Evolutionary conservation across 1,284 basidiomycete species (phyloP).

Genomic region (Irpex sp.): DNA sequence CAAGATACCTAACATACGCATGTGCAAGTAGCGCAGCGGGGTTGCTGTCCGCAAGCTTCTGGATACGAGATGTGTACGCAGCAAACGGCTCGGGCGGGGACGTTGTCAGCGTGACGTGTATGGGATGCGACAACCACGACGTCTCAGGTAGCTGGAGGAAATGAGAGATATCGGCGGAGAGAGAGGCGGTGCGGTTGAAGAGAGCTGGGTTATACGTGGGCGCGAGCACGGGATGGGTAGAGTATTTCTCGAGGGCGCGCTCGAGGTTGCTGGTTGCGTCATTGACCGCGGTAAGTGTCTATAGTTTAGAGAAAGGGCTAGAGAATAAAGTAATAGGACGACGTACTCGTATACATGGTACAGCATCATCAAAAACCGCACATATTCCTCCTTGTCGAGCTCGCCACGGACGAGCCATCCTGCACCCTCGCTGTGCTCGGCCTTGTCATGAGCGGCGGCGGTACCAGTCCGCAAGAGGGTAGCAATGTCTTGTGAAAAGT

Average conservation of each 20-base stretch:
- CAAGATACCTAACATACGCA: constrained; percentile 83
- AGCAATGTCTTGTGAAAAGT: constrained; percentile 14
- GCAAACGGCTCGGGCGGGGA: constrained; percentile 48
- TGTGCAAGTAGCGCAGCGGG: constrained; percentile 68
- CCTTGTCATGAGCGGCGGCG: constrained; percentile 48
- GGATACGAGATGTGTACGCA: constrained; percentile 50
- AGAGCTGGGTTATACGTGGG: constrained; percentile 72
- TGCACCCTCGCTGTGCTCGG: constrained; percentile 59
- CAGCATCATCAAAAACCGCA: constrained; percentile 71
- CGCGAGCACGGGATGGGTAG: constrained; percentile 57
- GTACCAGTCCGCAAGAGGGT: constrained; percentile 13
- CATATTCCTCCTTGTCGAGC: constrained; percentile 63
- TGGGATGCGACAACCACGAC: constrained; percentile 53
- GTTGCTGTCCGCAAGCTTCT: constrained; percentile 42
- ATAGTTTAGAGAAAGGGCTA: constrained; percentile 1
- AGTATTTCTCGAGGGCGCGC: constrained; percentile 58
- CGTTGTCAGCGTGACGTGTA: constrained; percentile 42
- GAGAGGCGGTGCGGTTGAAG: constrained; percentile 54
- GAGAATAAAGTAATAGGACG: not conserved
- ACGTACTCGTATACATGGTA: constrained; percentile 79
- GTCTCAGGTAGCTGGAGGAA: constrained; percentile 54
- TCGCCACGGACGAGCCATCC: constrained; percentile 57
- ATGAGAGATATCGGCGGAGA: constrained; percentile 67
- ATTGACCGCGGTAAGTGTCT: not conserved
- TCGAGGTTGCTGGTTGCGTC: constrained; percentile 46